Conservation (phyloP, 306 rosid species). For the Parietaria judaica region DNA sequence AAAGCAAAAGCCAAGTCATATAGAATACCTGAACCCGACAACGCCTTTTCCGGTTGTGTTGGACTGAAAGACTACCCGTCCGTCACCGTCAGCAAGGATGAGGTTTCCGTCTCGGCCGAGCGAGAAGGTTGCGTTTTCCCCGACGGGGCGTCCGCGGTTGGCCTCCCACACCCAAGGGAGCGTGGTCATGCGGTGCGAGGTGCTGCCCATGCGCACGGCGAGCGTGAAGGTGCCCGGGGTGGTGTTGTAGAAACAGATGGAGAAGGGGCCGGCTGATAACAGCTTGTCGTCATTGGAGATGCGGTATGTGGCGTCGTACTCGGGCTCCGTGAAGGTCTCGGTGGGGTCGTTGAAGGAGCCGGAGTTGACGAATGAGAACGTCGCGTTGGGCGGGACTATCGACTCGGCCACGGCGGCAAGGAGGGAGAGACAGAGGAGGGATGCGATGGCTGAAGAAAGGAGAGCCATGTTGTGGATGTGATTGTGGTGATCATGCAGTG, state of each 20-base stretch:
- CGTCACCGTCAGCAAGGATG: slow-evolving; percentile 44
- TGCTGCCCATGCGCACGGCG: slow-evolving; percentile 47
- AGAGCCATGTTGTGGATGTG: not conserved
- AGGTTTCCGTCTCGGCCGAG: slow-evolving; percentile 48
- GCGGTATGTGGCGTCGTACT: slow-evolving; percentile 45
- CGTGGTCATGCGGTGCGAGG: slow-evolving; percentile 32
- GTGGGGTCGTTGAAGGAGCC: slow-evolving; percentile 39
- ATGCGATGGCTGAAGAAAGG: not conserved
- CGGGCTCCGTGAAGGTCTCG: slow-evolving; percentile 12
- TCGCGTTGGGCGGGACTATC: slow-evolving; percentile 39
- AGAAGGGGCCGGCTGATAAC: slow-evolving; percentile 33
- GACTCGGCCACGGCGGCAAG: slow-evolving; percentile 25
- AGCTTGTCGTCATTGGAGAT: not conserved
- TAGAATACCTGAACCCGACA: no score
- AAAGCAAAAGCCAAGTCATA: no score
- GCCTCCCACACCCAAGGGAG: slow-evolving; percentile 79
- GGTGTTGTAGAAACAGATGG: slow-evolving; percentile 56
- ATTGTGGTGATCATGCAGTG: no score
- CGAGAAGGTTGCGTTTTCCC: slow-evolving; percentile 50
- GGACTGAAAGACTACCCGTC: slow-evolving; percentile 53
- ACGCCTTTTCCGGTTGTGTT: slow-evolving; percentile 52
- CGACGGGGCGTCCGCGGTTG: slow-evolving; percentile 57
- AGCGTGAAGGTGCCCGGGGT: slow-evolving; percentile 61
- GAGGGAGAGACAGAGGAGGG: slow-evolving; percentile 17
- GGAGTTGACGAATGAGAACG: slow-evolving; percentile 34